A percentile compares a stretch with the other conserved stretches of the same genome.
These are phyloP conservation scores for Serendipita sp. DNA, from an alignment of 768 basidiomycete genomes.

Conservation along the genomic window DNA sequence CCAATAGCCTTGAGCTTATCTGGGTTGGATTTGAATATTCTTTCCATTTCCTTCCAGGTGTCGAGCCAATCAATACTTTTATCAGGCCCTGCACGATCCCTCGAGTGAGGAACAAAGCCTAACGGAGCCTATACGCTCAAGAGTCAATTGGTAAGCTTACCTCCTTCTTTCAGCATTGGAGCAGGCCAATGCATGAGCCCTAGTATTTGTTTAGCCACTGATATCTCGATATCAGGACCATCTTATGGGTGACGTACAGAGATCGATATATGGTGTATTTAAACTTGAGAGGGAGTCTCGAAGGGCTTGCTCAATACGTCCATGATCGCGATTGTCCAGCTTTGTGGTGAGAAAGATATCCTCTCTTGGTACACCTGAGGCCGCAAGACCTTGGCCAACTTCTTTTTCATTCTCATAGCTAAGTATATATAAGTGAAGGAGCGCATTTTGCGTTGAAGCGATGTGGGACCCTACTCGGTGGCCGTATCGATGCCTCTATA, in stretches of 20 bases:
- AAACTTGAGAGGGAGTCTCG: slow-evolving; percentile 52
- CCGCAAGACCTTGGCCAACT: slow-evolving; percentile 67
- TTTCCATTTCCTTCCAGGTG: slow-evolving; percentile 69
- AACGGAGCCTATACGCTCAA: slow-evolving; percentile 9
- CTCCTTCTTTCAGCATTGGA: slow-evolving; percentile 37
- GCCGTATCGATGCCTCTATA: slow-evolving; percentile 65
- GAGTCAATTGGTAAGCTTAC: slow-evolving; percentile 10
- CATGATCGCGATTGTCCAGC: slow-evolving; percentile 42
- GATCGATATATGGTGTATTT: slow-evolving; percentile 60
- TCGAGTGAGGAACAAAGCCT: background rate
- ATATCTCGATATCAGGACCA: background rate
- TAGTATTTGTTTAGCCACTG: slow-evolving; percentile 14
- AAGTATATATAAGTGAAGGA: background rate
- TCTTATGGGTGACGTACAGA: slow-evolving; percentile 31
- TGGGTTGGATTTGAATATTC: slow-evolving; percentile 42
- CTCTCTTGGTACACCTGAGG: slow-evolving; percentile 52
- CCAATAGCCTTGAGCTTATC: slow-evolving; percentile 71
- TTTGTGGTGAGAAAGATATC: slow-evolving; percentile 61
- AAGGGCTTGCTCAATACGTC: slow-evolving; percentile 42
- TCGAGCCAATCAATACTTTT: slow-evolving; percentile 55
- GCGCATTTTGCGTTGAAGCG: background rate
- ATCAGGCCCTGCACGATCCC: slow-evolving; percentile 45
- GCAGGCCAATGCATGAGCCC: slow-evolving; percentile 76
- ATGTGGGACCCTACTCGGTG: slow-evolving; percentile 25
- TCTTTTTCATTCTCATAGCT: slow-evolving; percentile 49